phyloP scores from a whole-genome alignment of 2,329 filamentous ascomycete genomes.

The Thelonectria olida region DNA sequence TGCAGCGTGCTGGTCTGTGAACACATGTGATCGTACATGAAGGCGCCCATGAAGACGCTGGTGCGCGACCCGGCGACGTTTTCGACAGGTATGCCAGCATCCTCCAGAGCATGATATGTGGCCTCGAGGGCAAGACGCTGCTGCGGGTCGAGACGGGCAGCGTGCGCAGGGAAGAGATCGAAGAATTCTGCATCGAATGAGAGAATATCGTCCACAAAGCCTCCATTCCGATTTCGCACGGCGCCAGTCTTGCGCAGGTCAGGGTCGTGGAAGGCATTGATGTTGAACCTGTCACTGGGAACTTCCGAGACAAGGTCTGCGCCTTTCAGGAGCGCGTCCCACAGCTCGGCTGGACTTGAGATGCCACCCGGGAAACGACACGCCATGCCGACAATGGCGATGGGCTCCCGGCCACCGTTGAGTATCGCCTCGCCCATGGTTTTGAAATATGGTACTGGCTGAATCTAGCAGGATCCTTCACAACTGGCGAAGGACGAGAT shows the following conservation, averaged over 20 bases:
- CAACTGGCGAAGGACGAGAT: no score
- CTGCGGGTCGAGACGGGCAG: conserved; percentile 47
- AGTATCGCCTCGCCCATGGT: no score
- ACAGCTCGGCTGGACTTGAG: conserved; percentile 27
- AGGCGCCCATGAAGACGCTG: conserved; percentile 43
- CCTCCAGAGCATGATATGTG: conserved; percentile 46
- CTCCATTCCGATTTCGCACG: conserved; percentile 36
- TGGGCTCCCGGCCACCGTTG: no score
- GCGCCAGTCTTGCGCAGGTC: conserved; percentile 23
- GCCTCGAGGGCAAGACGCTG: conserved; percentile 48
- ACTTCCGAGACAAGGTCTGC: conserved; percentile 28
- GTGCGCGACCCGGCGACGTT: conserved; percentile 35
- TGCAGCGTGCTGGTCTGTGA: no score
- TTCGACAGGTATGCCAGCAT: no score
- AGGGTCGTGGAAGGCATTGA: conserved; percentile 27
- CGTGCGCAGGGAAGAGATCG: conserved; percentile 37
- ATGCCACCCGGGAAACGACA: conserved; percentile 37
- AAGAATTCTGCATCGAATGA: conserved; percentile 42
- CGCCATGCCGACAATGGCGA: conserved; percentile 42
- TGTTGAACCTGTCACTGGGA: conserved; percentile 30
- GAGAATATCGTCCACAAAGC: conserved; percentile 42
- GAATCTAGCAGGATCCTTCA: no score
- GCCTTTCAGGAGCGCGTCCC: conserved; percentile 37
- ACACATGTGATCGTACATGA: conserved; percentile 37
- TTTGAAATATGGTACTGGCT: no score